Conservation (phyloP, 352 stramenopile species). For the Globisporangium irregulare region DNA sequence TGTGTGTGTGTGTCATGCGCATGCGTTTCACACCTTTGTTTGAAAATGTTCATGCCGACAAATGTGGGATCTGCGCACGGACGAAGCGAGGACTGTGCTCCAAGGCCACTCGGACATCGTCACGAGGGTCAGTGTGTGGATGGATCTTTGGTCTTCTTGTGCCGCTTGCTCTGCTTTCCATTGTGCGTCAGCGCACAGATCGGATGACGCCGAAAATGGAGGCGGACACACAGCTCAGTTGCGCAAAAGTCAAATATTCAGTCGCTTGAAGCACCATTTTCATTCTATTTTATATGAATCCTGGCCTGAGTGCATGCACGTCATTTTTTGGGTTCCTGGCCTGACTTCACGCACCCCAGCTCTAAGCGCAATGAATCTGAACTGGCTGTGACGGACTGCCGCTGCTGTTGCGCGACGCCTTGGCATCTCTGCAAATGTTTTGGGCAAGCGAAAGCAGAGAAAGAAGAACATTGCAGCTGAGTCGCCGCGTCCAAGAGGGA, state of each 20-base stretch:
- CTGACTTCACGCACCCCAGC: too few relatives aligned
- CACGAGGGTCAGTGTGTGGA: constrained; percentile 65
- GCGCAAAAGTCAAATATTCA: constrained; percentile 1
- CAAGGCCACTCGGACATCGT: constrained; percentile 93
- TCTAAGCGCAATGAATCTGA: too few relatives aligned
- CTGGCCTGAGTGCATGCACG: too few relatives aligned
- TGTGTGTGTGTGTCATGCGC: not conserved
- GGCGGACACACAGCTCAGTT: not conserved
- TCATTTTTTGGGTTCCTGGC: too few relatives aligned
- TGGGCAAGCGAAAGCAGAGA: too few relatives aligned
- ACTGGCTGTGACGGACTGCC: too few relatives aligned
- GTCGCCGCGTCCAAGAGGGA: too few relatives aligned
- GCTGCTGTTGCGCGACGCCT: too few relatives aligned
- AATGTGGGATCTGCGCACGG: constrained; percentile 91
- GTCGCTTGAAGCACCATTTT: not conserved
- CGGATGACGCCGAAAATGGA: not conserved
- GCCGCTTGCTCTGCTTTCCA: not conserved
- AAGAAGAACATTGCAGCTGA: too few relatives aligned
- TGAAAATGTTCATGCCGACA: not conserved
- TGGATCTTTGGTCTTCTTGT: not conserved
- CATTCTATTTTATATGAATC: too few relatives aligned
- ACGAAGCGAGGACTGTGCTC: constrained; percentile 79
- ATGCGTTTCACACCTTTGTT: not conserved
- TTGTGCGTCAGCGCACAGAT: not conserved
- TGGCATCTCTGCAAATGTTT: too few relatives aligned